Base-by-base conservation (phyloP, 345 rosid species). In the Boechera retrofracta region DNA sequence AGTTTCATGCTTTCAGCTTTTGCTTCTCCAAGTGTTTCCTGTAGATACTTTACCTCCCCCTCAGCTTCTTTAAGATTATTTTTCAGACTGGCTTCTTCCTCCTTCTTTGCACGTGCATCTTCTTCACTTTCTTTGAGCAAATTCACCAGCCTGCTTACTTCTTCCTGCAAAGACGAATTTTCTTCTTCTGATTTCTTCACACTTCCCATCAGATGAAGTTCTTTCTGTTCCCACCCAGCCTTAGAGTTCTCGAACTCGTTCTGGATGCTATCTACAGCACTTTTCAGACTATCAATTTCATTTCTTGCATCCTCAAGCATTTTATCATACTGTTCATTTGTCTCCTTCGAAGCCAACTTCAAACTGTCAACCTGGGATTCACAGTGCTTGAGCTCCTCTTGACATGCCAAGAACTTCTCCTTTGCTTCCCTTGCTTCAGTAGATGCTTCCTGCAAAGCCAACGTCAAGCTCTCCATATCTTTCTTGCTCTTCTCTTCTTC, bases 401-500 rank as follows among this genome's bases (percentile, higher is more conserved):
- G 87, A 78, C 78, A 75, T 76, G 81, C 82, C 69, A 91, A 67
- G 39, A 94, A 86, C 80, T 81, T 85, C 80, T 87, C 96, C 80
- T 91, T 85, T 1, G 85, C 85, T 71, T 91, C 92, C 75, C 86
- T 87, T 32, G 92, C 87, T 86, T 93, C 98, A 12, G 79, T 77
- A 51, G 94, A 88, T 60, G 86, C 97, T 85, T 88, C 94, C 64
- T 91, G 97, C 62, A 89, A 85, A 64, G 95, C 92, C 53, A 87
- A 85, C 51, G 89, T 89, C 70, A 93, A 80, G 68, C 90, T 87
- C 78, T 89, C 98, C 85, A 85, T 86, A 49, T 90, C 94, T 83
- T 89, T 87, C 86, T 91, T 91, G 84, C 89, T 87, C 84, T 86
- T 87, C 83, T 87, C 94, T 77, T 89, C 97, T 83, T 89, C 96